Conservation (phyloP, 306 rosid species). For the Prunus kanzakura region DNA sequence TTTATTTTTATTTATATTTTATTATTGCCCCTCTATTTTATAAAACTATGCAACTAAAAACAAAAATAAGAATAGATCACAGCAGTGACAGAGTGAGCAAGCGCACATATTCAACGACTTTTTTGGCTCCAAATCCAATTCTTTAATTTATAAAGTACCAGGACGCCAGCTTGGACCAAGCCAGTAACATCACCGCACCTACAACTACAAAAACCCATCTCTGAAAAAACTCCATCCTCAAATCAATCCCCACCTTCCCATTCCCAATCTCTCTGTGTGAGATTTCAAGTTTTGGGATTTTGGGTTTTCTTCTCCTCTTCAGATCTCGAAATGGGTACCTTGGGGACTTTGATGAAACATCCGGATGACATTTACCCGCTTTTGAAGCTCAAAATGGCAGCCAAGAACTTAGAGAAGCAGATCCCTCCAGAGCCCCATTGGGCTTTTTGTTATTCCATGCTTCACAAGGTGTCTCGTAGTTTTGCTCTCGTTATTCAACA, state of each 20-base stretch:
- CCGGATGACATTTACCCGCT: slow-evolving; percentile 88
- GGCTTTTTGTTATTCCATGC: slow-evolving; percentile 83
- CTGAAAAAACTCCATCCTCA: background rate
- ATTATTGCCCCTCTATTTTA: background rate
- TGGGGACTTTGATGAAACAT: slow-evolving; percentile 64
- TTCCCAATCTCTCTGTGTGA: background rate
- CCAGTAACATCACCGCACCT: background rate
- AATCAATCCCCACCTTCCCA: background rate
- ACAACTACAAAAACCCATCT: background rate
- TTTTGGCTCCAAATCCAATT: background rate
- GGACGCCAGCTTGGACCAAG: slow-evolving; percentile 25
- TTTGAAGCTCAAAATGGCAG: slow-evolving; percentile 77
- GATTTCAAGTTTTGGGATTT: background rate
- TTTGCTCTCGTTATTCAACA: slow-evolving; percentile 94
- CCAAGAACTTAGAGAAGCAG: slow-evolving; percentile 80
- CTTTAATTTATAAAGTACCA: background rate
- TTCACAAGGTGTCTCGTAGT: slow-evolving; percentile 90
- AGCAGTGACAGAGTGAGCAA: background rate
- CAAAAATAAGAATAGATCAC: background rate
- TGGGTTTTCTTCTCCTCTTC: background rate
- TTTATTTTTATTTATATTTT: too few relatives aligned
- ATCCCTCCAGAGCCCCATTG: slow-evolving; percentile 91
- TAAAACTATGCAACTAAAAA: background rate
- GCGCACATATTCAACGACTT: background rate
- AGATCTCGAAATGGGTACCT: slow-evolving; percentile 51